Evolutionary conservation across 352 stramenopile species (phyloP).

Genomic region (Phytophthora ohioensis): DNA sequence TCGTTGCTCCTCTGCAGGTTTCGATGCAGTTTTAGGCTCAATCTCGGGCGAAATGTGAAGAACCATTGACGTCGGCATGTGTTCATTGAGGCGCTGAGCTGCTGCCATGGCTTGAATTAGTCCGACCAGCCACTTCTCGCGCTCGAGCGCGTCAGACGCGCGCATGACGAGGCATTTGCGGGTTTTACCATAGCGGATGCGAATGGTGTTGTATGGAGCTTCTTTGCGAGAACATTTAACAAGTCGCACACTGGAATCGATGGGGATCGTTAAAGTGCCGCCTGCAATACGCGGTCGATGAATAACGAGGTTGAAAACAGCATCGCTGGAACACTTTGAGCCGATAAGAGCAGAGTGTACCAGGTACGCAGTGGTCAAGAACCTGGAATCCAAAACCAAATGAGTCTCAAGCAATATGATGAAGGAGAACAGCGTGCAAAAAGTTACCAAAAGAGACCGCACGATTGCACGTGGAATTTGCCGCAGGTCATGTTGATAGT

Average conservation of each 20-base stretch:
- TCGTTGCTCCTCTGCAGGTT: too few relatives aligned
- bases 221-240: conserved; percentile 23
- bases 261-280: conserved; percentile 23
- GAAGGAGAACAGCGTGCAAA: background rate
- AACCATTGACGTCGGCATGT: background rate
- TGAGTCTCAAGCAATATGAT: background rate
- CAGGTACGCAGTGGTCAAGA: conserved; percentile 28
- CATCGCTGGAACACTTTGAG: background rate
- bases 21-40: too few relatives aligned
- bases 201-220: conserved; percentile 23
- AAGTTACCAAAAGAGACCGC: conserved; percentile 15
- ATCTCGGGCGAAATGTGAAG: background rate
- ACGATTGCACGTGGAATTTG: conserved; percentile 31
- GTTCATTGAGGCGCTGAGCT: background rate
- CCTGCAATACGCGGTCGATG: conserved; percentile 21
- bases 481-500: conserved; percentile 25
- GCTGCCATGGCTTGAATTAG: conserved; percentile 29
- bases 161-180: conserved; percentile 17
- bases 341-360: background rate
- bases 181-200: conserved; percentile 19
- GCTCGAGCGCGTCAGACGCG: conserved; percentile 23
- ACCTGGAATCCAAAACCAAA: conserved; percentile 1
- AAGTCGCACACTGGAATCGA: conserved; percentile 28
- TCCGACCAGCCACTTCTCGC: conserved; percentile 22
- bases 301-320: conserved; percentile 25